A percentile compares a stretch with the other conserved stretches of the same genome.
phyloP scores from a whole-genome alignment of 371 early-diverging fungal species.

The Mortierella sp. region DNA sequence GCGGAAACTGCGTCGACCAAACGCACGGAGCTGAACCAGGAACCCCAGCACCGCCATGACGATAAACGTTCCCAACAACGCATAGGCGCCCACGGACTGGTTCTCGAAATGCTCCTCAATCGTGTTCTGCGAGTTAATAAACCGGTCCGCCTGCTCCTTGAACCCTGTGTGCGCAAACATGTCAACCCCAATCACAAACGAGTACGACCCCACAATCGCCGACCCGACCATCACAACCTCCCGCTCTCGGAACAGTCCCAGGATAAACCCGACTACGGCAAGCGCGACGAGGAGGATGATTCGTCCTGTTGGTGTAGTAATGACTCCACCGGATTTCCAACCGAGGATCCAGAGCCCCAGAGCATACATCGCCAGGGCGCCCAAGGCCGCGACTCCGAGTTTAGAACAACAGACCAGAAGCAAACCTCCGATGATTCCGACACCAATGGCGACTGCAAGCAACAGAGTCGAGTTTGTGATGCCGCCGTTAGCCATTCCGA shows the following conservation, averaged over 20 bases:
- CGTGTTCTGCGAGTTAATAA: slow-evolving; percentile 43
- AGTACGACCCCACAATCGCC: slow-evolving; percentile 76
- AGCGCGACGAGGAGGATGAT: slow-evolving; percentile 72
- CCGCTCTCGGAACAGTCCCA: slow-evolving; percentile 66
- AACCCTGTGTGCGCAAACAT: slow-evolving; percentile 83
- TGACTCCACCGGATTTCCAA: slow-evolving; percentile 67
- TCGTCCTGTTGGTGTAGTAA: slow-evolving; percentile 68
- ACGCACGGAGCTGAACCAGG: slow-evolving; percentile 23
- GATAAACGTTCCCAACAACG: slow-evolving; percentile 24
- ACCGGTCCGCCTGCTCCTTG: slow-evolving; percentile 35
- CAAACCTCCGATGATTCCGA: slow-evolving; percentile 71
- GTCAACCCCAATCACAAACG: slow-evolving; percentile 81
- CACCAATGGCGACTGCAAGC: slow-evolving; percentile 66
- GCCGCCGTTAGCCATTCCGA: slow-evolving; percentile 67
- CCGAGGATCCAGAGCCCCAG: slow-evolving; percentile 74
- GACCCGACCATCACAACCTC: slow-evolving; percentile 74
- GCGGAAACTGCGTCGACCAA: slow-evolving; percentile 20
- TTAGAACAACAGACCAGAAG: slow-evolving; percentile 64
- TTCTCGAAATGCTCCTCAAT: slow-evolving; percentile 23
- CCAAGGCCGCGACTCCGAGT: slow-evolving; percentile 69
- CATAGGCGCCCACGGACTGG: slow-evolving; percentile 15
- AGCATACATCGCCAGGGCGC: slow-evolving; percentile 70
- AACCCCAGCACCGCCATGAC: slow-evolving; percentile 16
- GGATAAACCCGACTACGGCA: slow-evolving; percentile 65
- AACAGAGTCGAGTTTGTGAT: slow-evolving; percentile 62